A percentile compares a stretch with the other conserved stretches of the same genome.
Evolutionary conservation across 1,139 yeast species (phyloP).

Genomic region (Debaryomyces coudertii): DNA sequence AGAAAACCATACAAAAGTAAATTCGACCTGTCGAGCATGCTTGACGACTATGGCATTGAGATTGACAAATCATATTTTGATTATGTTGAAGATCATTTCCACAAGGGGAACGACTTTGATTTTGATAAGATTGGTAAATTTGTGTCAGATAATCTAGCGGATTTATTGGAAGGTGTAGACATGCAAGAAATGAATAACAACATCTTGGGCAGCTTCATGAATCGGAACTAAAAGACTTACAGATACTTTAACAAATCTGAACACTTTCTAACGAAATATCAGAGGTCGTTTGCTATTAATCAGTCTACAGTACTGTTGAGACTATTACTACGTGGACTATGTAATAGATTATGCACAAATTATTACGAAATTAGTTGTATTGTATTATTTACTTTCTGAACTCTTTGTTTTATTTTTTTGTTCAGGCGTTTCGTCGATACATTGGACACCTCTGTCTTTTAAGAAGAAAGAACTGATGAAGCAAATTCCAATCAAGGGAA

Average conservation of each 20-base stretch:
- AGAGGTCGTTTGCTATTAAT: too few relatives aligned
- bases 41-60: conserved; percentile 16
- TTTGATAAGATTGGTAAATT: conserved; percentile 21
- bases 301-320: too few relatives aligned
- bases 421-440: conserved; percentile 36
- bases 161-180: conserved; percentile 15
- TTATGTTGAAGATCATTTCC: conserved; percentile 23
- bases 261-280: not conserved
- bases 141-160: conserved; percentile 22
- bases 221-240: not conserved
- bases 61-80: conserved; percentile 20
- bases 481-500: conserved; percentile 48
- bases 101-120: conserved; percentile 16
- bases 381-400: not conserved
- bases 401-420: conserved; percentile 16
- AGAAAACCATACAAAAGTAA: not conserved
- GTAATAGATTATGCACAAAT: too few relatives aligned
- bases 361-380: not conserved
- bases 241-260: too few relatives aligned
- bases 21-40: not conserved
- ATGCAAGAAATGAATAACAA: conserved; percentile 16
- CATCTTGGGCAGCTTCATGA: conserved; percentile 11
- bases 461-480: conserved; percentile 38
- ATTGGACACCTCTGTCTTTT: conserved; percentile 45
- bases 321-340: too few relatives aligned